Percentiles rank a stretch among this genome's conserved stretches.
Conservation (phyloP, 495 filamentous ascomycete genomes). For the Copromyces sp. region DNA sequence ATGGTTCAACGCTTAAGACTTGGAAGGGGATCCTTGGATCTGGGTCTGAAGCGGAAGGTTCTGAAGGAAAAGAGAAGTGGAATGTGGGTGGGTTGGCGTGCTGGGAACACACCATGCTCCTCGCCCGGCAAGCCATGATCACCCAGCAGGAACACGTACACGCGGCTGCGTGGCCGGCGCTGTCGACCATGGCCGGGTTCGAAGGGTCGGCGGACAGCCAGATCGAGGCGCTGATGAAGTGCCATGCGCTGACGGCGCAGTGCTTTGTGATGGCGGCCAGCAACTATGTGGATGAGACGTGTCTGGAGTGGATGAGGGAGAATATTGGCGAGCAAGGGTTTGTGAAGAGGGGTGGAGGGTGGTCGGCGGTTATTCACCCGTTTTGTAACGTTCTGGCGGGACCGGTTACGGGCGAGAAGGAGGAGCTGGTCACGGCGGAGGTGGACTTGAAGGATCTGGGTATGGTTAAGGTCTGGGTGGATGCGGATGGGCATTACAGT, state of each 20-base stretch:
- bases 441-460: conserved; percentile 29
- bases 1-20: conserved; percentile 25
- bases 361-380: conserved; percentile 28
- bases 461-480: conserved; percentile 30
- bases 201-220: conserved; percentile 25
- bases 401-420: conserved; percentile 23
- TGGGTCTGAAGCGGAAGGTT: background rate
- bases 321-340: conserved; percentile 31
- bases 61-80: conserved; percentile 8
- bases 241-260: conserved; percentile 33
- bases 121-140: conserved; percentile 32
- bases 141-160: conserved; percentile 30
- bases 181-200: conserved; percentile 29
- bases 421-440: conserved; percentile 26
- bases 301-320: conserved; percentile 32
- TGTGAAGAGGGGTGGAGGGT: conserved; percentile 30
- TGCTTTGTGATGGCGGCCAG: conserved; percentile 29
- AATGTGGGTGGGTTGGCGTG: conserved; percentile 39
- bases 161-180: conserved; percentile 31
- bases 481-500: conserved; percentile 31
- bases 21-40: conserved; percentile 1
- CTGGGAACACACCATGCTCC: conserved; percentile 41
- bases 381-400: conserved; percentile 27
- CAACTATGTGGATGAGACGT: conserved; percentile 31
- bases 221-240: conserved; percentile 37